Evolutionary conservation across 306 rosid species (phyloP).

Genomic region (Echinosophora koreensis): DNA sequence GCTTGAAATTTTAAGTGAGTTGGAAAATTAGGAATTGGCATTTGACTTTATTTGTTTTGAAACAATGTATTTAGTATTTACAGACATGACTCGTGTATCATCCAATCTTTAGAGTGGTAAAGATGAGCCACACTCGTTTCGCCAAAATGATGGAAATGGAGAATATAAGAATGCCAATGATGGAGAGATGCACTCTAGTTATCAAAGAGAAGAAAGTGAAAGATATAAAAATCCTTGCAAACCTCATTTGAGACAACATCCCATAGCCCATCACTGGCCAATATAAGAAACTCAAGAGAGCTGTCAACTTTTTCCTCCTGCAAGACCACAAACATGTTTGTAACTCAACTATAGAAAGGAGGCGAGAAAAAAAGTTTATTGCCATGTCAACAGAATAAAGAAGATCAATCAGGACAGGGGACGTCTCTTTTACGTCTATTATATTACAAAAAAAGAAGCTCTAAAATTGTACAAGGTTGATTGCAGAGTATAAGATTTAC

Average conservation of each 20-base stretch:
- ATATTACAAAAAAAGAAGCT: slow-evolving; percentile 18
- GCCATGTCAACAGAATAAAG: slow-evolving; percentile 18
- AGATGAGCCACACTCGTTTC: background rate
- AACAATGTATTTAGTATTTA: background rate
- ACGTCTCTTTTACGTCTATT: slow-evolving; percentile 3
- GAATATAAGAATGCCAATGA: background rate
- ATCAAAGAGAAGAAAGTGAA: background rate
- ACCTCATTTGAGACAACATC: slow-evolving; percentile 99
- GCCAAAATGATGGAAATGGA: background rate
- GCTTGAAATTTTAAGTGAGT: background rate
- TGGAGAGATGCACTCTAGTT: background rate
- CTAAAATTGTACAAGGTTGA: slow-evolving; percentile 18
- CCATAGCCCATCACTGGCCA: slow-evolving; percentile 98
- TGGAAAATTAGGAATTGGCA: background rate
- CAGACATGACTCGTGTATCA: background rate
- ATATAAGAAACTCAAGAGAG: slow-evolving; percentile 92
- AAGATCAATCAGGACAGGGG: background rate
- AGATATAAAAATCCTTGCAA: slow-evolving; percentile 35
- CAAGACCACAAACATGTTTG: slow-evolving; percentile 35
- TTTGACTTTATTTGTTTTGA: slow-evolving; percentile 2
- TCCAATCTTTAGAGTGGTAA: background rate
- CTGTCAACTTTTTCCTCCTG: slow-evolving; percentile 93
- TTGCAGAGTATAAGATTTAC: slow-evolving; percentile 15
- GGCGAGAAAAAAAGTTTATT: slow-evolving; percentile 5
- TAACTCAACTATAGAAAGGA: slow-evolving; percentile 32